phyloP scores from a whole-genome alignment of 164 flowering plant genomes.

The Vitis riparia region DNA sequence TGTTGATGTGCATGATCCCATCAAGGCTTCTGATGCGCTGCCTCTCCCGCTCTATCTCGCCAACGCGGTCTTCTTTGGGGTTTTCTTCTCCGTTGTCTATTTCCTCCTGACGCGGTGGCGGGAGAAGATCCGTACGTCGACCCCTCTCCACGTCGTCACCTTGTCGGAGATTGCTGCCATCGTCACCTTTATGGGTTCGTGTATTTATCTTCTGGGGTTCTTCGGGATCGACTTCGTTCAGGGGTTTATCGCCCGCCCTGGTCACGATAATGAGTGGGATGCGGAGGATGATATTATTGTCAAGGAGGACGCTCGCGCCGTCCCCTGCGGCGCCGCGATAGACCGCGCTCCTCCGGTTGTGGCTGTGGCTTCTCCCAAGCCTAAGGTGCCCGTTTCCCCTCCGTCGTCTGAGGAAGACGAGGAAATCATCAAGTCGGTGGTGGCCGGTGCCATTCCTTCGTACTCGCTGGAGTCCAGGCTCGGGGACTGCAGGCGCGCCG shows the following conservation, averaged over 20 bases:
- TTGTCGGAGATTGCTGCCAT: constrained; percentile 46
- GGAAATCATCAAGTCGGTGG: constrained; percentile 40
- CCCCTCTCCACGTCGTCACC: constrained; percentile 48
- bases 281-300: constrained; percentile 5
- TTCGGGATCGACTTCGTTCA: constrained; percentile 52
- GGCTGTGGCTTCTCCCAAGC: constrained; percentile 3
- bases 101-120: constrained; percentile 51
- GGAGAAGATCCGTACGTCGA: constrained; percentile 54
- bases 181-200: constrained; percentile 42
- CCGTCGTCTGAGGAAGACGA: constrained; percentile 35
- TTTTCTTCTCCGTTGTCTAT: constrained; percentile 50
- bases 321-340: constrained; percentile 28
- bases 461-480: constrained; percentile 49
- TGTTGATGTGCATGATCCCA: neutral
- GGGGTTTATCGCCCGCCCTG: constrained; percentile 32
- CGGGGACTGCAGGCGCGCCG: constrained; percentile 52
- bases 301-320: constrained; percentile 20
- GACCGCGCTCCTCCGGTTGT: constrained; percentile 12
- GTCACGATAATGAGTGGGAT: constrained; percentile 21
- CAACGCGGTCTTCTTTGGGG: constrained; percentile 42
- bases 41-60: constrained; percentile 41
- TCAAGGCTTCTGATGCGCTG: constrained; percentile 34
- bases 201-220: constrained; percentile 46
- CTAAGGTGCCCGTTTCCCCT: neutral
- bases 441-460: constrained; percentile 40